Evolutionary conservation across 495 filamentous ascomycete genomes (phyloP).

Genomic region (Trypethelium eluteriae): DNA sequence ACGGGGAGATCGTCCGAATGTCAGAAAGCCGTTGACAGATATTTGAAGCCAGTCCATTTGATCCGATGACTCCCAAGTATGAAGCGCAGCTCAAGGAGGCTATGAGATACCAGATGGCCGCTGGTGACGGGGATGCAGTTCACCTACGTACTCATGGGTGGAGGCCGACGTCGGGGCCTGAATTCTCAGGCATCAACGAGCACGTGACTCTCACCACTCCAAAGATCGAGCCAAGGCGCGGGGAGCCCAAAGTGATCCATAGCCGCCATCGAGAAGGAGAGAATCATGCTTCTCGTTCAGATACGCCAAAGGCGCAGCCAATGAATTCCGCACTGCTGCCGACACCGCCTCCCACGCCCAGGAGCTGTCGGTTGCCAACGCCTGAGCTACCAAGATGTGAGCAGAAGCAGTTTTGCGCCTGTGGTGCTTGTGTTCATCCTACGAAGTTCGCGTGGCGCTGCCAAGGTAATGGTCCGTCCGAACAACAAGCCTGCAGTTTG

Average conservation of each 20-base stretch:
- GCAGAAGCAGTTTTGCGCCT: constrained; percentile 24
- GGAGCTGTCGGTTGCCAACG: constrained; percentile 23
- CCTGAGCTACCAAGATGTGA: constrained; percentile 25
- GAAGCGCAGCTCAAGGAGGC: not conserved
- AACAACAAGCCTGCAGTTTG: not conserved
- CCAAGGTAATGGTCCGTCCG: not conserved
- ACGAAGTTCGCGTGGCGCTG: constrained; percentile 15
- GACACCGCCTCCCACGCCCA: constrained; percentile 26
- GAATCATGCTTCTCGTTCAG: not conserved
- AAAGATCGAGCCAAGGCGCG: not conserved
- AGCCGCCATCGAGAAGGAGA: not conserved
- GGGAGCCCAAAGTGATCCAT: not conserved
- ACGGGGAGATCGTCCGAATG: not conserved
- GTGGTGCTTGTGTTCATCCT: constrained; percentile 17
- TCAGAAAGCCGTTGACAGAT: not conserved
- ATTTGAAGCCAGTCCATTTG: not conserved
- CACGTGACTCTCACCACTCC: not conserved
- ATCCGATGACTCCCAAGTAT: not conserved
- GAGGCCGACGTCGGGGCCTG: not conserved
- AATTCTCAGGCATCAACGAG: not conserved
- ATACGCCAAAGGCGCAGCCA: not conserved
- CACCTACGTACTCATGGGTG: not conserved
- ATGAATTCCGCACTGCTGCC: not conserved
- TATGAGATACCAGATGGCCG: not conserved
- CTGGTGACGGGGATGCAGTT: constrained; percentile 3